Conservation (phyloP, 768 basidiomycete species). For the Pleurotus citrinopileatus region DNA sequence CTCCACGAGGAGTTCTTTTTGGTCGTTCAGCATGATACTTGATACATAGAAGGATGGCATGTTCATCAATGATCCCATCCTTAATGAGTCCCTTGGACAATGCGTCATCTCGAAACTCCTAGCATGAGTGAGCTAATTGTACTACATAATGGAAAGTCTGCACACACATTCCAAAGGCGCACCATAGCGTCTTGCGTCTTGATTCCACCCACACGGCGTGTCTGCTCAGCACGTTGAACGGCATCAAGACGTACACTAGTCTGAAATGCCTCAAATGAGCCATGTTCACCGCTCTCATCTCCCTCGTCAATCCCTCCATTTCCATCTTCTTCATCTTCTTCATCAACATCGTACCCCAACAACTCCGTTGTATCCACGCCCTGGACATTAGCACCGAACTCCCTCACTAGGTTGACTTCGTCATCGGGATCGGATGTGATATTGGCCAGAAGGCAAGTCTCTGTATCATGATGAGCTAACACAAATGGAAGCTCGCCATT, state of each 20-base stretch:
- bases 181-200: slow-evolving; percentile 22
- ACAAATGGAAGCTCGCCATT: background rate
- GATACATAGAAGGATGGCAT: slow-evolving; percentile 24
- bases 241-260: slow-evolving; percentile 15
- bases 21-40: slow-evolving; percentile 20
- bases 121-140: background rate
- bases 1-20: slow-evolving; percentile 18
- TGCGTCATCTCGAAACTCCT: slow-evolving; percentile 7
- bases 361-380: background rate
- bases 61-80: slow-evolving; percentile 27
- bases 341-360: slow-evolving; percentile 7
- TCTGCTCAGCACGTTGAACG: slow-evolving; percentile 19
- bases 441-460: slow-evolving; percentile 23
- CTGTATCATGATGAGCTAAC: background rate
- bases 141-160: background rate
- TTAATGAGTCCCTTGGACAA: slow-evolving; percentile 14
- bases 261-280: slow-evolving; percentile 9
- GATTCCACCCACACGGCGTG: slow-evolving; percentile 19
- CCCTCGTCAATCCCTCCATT: background rate
- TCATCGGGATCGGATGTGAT: background rate
- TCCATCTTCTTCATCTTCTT: slow-evolving; percentile 13
- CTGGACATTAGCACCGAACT: background rate
- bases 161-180: slow-evolving; percentile 20
- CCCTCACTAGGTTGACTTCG: background rate
- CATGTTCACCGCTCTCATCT: slow-evolving; percentile 4